A percentile compares a stretch with the other conserved stretches of the same genome.
Conservation (phyloP, 768 basidiomycete species). For the Suillus hirtellus region DNA sequence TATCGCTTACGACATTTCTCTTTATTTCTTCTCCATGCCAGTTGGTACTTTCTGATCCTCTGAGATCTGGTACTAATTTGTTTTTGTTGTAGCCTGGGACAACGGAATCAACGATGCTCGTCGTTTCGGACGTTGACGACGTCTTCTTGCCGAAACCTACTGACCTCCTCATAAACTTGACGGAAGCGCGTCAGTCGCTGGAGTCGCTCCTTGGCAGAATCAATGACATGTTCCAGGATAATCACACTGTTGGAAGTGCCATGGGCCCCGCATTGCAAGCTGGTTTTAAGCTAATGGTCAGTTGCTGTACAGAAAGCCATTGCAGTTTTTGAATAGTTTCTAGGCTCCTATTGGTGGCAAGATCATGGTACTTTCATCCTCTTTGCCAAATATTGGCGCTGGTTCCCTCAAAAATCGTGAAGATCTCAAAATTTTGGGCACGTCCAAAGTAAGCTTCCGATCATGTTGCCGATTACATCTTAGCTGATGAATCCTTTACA, state of each 20-base stretch:
- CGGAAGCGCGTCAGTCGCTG: constrained; percentile 76
- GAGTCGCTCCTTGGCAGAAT: constrained; percentile 82
- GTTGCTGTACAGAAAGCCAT: constrained; percentile 14
- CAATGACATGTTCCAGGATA: constrained; percentile 98
- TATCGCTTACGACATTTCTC: constrained; percentile 85
- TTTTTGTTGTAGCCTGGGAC: constrained; percentile 51
- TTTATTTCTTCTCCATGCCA: constrained; percentile 96
- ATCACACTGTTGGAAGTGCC: constrained; percentile 88
- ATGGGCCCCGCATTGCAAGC: constrained; percentile 94
- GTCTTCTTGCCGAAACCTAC: constrained; percentile 97
- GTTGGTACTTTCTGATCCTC: constrained; percentile 31
- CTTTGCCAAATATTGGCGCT: constrained; percentile 83
- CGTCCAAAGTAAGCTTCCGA: constrained; percentile 65
- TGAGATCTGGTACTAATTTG: constrained; percentile 5
- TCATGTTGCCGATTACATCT: neutral
- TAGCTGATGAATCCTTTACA: constrained; percentile 30
- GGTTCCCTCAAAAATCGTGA: constrained; percentile 95
- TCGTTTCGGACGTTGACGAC: constrained; percentile 95
- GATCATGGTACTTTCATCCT: constrained; percentile 83
- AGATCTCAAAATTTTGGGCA: constrained; percentile 94
- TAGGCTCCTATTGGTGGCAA: constrained; percentile 94
- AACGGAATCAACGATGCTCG: constrained; percentile 89
- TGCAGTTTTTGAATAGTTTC: constrained; percentile 1
- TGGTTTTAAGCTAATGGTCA: constrained; percentile 91
- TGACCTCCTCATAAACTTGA: constrained; percentile 93